Evolutionary conservation across 257 asterid genomes (phyloP).

Genomic region (Nicotiana undulata): DNA sequence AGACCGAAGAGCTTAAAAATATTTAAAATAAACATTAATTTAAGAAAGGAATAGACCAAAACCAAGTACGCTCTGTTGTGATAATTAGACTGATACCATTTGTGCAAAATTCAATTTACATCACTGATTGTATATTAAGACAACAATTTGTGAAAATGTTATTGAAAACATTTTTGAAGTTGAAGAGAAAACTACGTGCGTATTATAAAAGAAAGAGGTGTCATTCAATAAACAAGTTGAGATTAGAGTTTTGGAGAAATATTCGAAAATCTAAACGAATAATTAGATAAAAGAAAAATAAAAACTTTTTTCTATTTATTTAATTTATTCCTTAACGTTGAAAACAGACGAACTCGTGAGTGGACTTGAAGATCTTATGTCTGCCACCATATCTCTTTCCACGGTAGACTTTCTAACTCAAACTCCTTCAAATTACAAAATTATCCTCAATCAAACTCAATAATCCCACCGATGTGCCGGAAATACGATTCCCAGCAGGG

Average conservation of each 20-base stretch:
- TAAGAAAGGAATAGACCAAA: no score
- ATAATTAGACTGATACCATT: no score
- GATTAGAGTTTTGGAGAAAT: neutral
- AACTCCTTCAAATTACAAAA: slow-evolving; percentile 8
- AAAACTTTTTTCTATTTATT: neutral
- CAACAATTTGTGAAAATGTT: neutral
- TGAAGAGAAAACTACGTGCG: neutral
- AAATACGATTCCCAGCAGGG: neutral
- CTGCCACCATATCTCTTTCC: slow-evolving; percentile 27
- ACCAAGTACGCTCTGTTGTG: no score
- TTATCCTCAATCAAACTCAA: slow-evolving; percentile 11
- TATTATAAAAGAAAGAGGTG: neutral
- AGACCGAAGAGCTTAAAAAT: no score
- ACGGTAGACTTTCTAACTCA: slow-evolving; percentile 7
- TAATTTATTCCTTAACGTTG: neutral
- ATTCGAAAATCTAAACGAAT: neutral
- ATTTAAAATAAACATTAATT: no score
- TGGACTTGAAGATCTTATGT: slow-evolving; percentile 38
- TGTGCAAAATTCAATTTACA: no score
- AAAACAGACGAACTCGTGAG: slow-evolving; percentile 21
- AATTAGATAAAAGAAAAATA: neutral
- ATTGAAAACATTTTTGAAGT: neutral
- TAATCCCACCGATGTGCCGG: neutral
- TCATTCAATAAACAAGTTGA: neutral
- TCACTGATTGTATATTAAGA: neutral